Conservation (phyloP, 106 monocot genomes). For the Posidonia australis region DNA sequence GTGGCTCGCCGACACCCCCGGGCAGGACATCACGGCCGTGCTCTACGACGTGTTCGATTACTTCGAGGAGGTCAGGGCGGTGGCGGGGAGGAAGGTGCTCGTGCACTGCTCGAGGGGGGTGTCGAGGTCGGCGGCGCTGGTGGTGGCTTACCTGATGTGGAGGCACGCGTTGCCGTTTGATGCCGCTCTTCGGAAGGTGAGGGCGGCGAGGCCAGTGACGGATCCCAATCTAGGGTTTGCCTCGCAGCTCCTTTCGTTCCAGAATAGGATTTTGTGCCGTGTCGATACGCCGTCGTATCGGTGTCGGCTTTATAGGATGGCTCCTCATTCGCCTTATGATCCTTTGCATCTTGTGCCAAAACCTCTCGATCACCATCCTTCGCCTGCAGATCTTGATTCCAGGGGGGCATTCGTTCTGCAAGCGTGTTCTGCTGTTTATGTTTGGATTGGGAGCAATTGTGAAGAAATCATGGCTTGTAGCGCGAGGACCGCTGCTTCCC, state of each 20-base stretch:
- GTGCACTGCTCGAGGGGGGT: slow-evolving; percentile 67
- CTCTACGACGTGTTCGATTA: slow-evolving; percentile 76
- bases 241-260: slow-evolving; percentile 60
- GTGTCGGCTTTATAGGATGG: slow-evolving; percentile 30
- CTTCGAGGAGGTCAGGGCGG: slow-evolving; percentile 44
- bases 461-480: slow-evolving; percentile 35
- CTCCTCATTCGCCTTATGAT: slow-evolving; percentile 66
- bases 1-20: slow-evolving; percentile 62
- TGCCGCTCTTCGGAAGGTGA: slow-evolving; percentile 42
- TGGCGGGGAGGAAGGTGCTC: slow-evolving; percentile 26
- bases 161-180: slow-evolving; percentile 33
- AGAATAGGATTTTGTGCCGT: slow-evolving; percentile 21
- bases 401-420: slow-evolving; percentile 64
- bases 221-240: slow-evolving; percentile 84
- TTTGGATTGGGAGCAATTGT: slow-evolving; percentile 55
- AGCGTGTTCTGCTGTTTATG: slow-evolving; percentile 28
- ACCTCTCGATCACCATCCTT: slow-evolving; percentile 9
- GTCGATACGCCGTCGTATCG: slow-evolving; percentile 7
- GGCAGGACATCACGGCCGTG: slow-evolving; percentile 63
- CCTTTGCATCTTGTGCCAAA: slow-evolving; percentile 77
- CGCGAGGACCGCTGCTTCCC: slow-evolving; percentile 36
- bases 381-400: slow-evolving; percentile 37
- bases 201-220: slow-evolving; percentile 32
- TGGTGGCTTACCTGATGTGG: slow-evolving; percentile 79
- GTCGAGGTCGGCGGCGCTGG: slow-evolving; percentile 66